phyloP scores from a whole-genome alignment of 106 monocot species.

The Allium fistulosum region DNA sequence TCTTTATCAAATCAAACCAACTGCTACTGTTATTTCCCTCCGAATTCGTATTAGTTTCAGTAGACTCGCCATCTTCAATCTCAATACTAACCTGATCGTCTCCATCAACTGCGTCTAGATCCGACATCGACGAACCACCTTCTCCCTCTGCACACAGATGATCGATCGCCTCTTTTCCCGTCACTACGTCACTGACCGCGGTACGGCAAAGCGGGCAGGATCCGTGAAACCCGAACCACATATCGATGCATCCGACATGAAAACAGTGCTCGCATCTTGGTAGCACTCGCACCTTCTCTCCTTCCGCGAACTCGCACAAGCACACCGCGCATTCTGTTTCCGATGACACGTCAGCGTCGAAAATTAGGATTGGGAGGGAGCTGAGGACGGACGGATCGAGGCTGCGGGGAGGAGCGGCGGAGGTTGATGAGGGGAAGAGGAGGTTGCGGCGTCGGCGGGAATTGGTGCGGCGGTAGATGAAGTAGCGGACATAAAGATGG shows the following conservation, averaged over 20 bases:
- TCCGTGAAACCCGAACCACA: slow-evolving; percentile 30
- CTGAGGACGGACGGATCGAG: slow-evolving; percentile 19
- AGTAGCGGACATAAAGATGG: slow-evolving; percentile 23
- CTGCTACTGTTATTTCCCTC: not conserved
- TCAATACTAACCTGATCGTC: not conserved
- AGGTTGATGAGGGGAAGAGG: not conserved
- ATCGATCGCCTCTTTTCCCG: not conserved
- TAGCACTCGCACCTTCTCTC: slow-evolving; percentile 26
- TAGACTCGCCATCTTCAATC: not conserved
- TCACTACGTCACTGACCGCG: slow-evolving; percentile 8
- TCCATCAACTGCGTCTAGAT: not conserved
- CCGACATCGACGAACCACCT: not conserved
- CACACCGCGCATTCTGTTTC: slow-evolving; percentile 38
- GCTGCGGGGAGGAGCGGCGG: slow-evolving; percentile 7
- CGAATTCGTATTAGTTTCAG: not conserved
- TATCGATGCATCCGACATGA: slow-evolving; percentile 38
- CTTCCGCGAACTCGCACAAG: slow-evolving; percentile 29
- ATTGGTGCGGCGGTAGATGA: slow-evolving; percentile 6
- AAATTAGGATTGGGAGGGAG: slow-evolving; percentile 20
- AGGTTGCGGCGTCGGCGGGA: slow-evolving; percentile 7
- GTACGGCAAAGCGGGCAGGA: slow-evolving; percentile 44
- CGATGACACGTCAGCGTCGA: slow-evolving; percentile 1
- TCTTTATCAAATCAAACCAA: not conserved
- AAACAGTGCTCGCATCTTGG: slow-evolving; percentile 39
- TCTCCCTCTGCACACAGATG: not conserved